These are phyloP conservation scores for Phytophthora palmivora DNA, from an alignment of 352 stramenopile species.

Conservation along the genomic window DNA sequence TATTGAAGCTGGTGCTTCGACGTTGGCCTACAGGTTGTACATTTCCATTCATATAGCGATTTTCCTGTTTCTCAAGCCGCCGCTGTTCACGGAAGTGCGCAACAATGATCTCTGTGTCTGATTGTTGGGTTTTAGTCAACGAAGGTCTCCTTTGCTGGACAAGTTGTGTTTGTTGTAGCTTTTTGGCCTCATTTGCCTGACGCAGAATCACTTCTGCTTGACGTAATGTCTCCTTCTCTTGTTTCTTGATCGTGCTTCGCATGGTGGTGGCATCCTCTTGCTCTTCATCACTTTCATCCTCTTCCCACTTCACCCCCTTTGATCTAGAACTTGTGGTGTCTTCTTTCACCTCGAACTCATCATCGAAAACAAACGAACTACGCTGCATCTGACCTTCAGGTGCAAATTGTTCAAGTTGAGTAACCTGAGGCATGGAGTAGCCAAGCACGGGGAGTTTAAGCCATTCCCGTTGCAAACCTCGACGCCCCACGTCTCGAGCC, in stretches of 20 bases:
- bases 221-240: constrained; percentile 54
- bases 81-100: constrained; percentile 60
- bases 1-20: constrained; percentile 10
- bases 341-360: constrained; percentile 4
- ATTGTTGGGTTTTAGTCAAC: constrained; percentile 18
- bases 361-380: background rate
- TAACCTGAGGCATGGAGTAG: constrained; percentile 38
- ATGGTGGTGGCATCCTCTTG: constrained; percentile 22
- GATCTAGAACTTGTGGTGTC: background rate
- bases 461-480: constrained; percentile 36
- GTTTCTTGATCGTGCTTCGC: constrained; percentile 47
- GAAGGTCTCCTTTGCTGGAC: constrained; percentile 9
- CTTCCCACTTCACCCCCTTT: constrained; percentile 3
- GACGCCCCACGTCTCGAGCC: constrained; percentile 21
- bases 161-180: constrained; percentile 14
- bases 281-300: constrained; percentile 32
- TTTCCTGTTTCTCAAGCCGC: constrained; percentile 45
- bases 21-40: constrained; percentile 5
- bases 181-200: constrained; percentile 25
- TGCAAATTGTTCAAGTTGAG: constrained; percentile 43
- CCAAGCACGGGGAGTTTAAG: constrained; percentile 22
- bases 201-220: constrained; percentile 54
- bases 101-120: constrained; percentile 40
- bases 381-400: constrained; percentile 30
- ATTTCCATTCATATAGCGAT: constrained; percentile 38